phyloP scores from a whole-genome alignment of 371 early-diverging fungal species.

The Mucor sp. region DNA sequence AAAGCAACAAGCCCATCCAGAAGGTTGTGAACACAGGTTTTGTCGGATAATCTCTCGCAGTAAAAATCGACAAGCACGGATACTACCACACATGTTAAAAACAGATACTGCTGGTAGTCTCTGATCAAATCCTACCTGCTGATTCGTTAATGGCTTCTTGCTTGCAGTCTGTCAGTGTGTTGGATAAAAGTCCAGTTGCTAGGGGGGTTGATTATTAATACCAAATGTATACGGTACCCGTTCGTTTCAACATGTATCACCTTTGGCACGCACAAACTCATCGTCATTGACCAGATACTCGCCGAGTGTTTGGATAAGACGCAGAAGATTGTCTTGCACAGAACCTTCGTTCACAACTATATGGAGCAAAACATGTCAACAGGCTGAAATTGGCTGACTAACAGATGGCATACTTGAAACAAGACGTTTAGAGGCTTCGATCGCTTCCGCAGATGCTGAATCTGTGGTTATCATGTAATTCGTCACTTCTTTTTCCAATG shows the following conservation, averaged over 20 bases:
- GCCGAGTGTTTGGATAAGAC: constrained; percentile 81
- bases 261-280: constrained; percentile 83
- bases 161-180: constrained; percentile 44
- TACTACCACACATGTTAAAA: constrained; percentile 31
- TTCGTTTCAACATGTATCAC: constrained; percentile 32
- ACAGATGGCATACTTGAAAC: constrained; percentile 27
- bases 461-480: constrained; percentile 49
- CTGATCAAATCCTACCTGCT: constrained; percentile 36
- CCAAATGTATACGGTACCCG: neutral
- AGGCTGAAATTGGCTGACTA: neutral
- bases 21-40: constrained; percentile 70
- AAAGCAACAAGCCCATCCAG: constrained; percentile 70
- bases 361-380: neutral
- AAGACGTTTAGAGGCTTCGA: constrained; percentile 29
- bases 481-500: constrained; percentile 42
- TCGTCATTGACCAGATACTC: constrained; percentile 82
- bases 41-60: constrained; percentile 74
- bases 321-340: constrained; percentile 52
- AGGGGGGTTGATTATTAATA: constrained; percentile 1
- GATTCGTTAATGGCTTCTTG: constrained; percentile 41
- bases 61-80: constrained; percentile 77
- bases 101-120: neutral
- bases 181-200: constrained; percentile 58
- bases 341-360: constrained; percentile 41
- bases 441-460: constrained; percentile 35